These are phyloP conservation scores for Tetrapisispora taiwanensis DNA, from an alignment of 805 yeast species.

Conservation along the genomic window DNA sequence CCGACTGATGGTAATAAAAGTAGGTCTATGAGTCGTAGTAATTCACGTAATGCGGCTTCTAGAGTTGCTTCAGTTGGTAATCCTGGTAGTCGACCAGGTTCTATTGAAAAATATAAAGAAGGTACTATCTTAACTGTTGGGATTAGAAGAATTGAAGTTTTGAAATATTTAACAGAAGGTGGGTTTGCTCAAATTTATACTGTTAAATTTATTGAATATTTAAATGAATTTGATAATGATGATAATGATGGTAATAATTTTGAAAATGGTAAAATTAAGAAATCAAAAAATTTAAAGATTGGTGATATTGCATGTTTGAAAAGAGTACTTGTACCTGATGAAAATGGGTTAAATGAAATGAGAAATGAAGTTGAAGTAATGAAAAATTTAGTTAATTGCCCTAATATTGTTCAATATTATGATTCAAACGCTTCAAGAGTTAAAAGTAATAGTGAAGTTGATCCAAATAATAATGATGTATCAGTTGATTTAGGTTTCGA, in stretches of 20 bases:
- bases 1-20: not conserved
- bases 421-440: slow-evolving; percentile 68
- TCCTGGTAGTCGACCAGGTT: not conserved
- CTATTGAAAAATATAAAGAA: slow-evolving; percentile 8
- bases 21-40: not conserved
- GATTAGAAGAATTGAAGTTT: slow-evolving; percentile 43
- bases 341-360: slow-evolving; percentile 52
- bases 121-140: slow-evolving; percentile 57
- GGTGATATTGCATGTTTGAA: slow-evolving; percentile 58
- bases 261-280: not conserved
- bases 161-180: slow-evolving; percentile 56
- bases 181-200: slow-evolving; percentile 77
- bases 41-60: not conserved
- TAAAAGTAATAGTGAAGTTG: slow-evolving; percentile 20
- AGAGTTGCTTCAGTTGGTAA: not conserved
- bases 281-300: slow-evolving; percentile 22
- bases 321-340: slow-evolving; percentile 65
- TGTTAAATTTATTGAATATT: slow-evolving; percentile 39
- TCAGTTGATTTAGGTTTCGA: slow-evolving; percentile 48
- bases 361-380: slow-evolving; percentile 77
- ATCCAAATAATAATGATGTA: not conserved
- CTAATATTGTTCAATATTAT: slow-evolving; percentile 55
- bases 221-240: slow-evolving; percentile 18
- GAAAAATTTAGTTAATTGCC: slow-evolving; percentile 48
- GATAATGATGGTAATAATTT: slow-evolving; percentile 16